Evolutionary conservation across 345 rosid species (phyloP).

Genomic region (Atalantia buxifolia): DNA sequence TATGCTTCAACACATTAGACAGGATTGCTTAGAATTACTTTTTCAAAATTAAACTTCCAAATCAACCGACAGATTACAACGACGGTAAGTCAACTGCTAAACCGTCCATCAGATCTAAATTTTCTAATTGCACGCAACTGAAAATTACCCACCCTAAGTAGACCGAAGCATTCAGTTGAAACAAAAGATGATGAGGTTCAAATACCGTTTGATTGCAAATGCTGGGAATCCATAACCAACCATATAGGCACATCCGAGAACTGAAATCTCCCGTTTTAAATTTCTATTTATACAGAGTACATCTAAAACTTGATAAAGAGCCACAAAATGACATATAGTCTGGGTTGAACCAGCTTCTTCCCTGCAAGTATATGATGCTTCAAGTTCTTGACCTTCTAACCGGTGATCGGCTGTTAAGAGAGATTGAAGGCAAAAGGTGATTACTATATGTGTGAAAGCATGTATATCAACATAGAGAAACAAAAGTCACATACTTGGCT

Average conservation of each 20-base stretch:
- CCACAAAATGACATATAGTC: conserved; percentile 2
- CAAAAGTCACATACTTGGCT: conserved; percentile 8
- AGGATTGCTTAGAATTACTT: not conserved
- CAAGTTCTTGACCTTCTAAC: conserved; percentile 51
- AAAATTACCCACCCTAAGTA: not conserved
- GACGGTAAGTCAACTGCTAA: not conserved
- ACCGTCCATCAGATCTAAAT: too few species aligned
- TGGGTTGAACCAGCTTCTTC: conserved; percentile 3
- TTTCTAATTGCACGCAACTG: too few species aligned
- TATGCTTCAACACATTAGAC: too few species aligned
- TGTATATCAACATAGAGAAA: not conserved
- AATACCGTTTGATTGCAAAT: not conserved
- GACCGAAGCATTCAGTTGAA: not conserved
- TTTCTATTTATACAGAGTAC: not conserved
- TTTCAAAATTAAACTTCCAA: not conserved
- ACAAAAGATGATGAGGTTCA: not conserved
- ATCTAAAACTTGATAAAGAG: conserved; percentile 10
- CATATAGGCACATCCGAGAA: not conserved
- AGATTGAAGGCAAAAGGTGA: not conserved
- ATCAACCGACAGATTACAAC: not conserved
- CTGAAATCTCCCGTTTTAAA: not conserved
- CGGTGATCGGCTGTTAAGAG: conserved; percentile 60
- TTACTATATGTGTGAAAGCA: not conserved
- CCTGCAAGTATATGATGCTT: conserved; percentile 9
- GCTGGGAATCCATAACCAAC: not conserved